Conservation (phyloP, 2,329 filamentous ascomycete genomes). For the Trichoderma citrinoviride region DNA sequence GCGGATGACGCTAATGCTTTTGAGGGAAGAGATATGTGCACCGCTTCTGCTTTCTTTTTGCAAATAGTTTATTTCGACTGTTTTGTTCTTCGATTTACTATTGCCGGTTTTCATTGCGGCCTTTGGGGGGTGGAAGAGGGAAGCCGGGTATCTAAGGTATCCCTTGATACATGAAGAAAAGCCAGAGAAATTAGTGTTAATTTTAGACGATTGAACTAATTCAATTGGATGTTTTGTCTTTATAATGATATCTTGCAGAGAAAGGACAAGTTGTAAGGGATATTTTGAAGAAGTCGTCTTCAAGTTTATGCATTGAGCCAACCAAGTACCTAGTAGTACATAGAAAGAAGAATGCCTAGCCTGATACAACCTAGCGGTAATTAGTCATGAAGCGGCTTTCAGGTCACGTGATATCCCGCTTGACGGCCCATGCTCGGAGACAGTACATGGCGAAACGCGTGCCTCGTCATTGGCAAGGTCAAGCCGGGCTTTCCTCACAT, state of each 20-base stretch:
- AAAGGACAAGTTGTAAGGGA: too few species aligned
- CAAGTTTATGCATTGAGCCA: too few species aligned
- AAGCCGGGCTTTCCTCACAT: neutral
- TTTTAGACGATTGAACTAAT: too few species aligned
- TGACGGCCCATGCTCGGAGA: neutral
- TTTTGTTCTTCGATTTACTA: neutral
- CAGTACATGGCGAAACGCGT: constrained; percentile 12
- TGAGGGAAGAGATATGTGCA: neutral
- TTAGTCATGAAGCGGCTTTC: neutral
- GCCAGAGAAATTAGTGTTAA: too few species aligned
- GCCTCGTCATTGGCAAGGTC: neutral
- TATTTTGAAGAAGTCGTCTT: too few species aligned
- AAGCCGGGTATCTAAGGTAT: neutral
- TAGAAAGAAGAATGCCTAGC: neutral
- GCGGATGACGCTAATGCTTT: neutral
- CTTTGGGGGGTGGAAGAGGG: neutral
- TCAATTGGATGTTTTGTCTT: too few species aligned
- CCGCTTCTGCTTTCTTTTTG: neutral
- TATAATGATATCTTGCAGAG: too few species aligned
- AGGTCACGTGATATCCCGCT: constrained; percentile 16
- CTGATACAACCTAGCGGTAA: neutral
- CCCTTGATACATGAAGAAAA: too few species aligned
- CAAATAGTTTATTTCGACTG: neutral
- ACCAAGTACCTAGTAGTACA: neutral
- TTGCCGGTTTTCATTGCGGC: neutral